phyloP scores from a whole-genome alignment of 2,329 filamentous ascomycete species.

The Apiospora koreana region DNA sequence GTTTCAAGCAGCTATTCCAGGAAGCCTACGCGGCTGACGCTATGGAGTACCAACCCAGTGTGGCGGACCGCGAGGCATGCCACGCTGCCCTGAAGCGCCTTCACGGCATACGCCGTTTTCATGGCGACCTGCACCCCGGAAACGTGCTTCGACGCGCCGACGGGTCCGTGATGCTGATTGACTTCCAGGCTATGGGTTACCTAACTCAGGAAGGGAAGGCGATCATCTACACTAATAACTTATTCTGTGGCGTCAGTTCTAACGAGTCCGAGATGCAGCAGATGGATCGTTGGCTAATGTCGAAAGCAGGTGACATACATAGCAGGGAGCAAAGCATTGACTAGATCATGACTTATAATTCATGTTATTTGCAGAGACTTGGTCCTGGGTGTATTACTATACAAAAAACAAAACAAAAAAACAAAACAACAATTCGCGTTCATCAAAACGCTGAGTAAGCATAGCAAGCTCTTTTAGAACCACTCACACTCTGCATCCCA shows the following conservation, averaged over 20 bases:
- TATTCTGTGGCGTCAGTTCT: too few species aligned
- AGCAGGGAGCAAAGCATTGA: too few species aligned
- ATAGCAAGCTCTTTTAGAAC: too few species aligned
- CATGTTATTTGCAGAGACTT: too few species aligned
- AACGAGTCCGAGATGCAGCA: background rate
- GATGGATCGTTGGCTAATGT: background rate
- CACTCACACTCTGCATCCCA: too few species aligned
- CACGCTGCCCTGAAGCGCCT: background rate
- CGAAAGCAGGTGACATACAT: too few species aligned
- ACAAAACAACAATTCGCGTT: background rate
- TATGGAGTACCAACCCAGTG: background rate
- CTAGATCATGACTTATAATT: background rate
- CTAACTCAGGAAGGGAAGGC: background rate
- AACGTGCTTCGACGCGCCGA: background rate
- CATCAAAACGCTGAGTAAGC: too few species aligned
- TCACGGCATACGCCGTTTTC: background rate
- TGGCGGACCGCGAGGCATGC: background rate
- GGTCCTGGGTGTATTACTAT: too few species aligned
- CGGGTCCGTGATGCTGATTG: background rate
- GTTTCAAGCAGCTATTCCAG: background rate
- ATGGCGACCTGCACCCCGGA: background rate
- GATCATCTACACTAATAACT: too few species aligned
- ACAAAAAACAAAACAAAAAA: background rate
- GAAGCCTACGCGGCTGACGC: background rate
- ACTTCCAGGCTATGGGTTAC: background rate